Evolutionary conservation across 176 grass and related monocot genomes (phyloP).

Genomic region (Avena atlantica): DNA sequence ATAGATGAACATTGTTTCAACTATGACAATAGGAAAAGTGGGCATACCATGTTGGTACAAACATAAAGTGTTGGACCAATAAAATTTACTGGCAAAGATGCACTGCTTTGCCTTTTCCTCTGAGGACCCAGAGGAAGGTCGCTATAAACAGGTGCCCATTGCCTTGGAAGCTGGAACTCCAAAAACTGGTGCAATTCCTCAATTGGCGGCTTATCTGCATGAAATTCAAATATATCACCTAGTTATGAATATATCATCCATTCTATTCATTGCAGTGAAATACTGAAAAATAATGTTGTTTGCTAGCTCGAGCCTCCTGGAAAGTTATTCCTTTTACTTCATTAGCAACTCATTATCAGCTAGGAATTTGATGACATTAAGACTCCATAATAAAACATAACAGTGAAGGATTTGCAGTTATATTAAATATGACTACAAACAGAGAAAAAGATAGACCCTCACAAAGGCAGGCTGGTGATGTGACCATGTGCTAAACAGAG

Average conservation of each 20-base stretch:
- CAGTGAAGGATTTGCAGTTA: background rate
- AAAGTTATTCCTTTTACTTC: background rate
- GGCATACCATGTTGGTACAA: constrained; percentile 88
- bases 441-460: background rate
- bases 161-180: constrained; percentile 96
- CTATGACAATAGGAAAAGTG: background rate
- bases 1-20: constrained; percentile 15
- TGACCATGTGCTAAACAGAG: background rate
- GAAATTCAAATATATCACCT: constrained; percentile 39
- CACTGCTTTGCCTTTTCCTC: constrained; percentile 73
- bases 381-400: background rate
- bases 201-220: constrained; percentile 87
- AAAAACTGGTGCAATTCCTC: constrained; percentile 95
- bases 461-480: background rate
- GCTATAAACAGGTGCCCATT: constrained; percentile 95
- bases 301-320: background rate
- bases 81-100: constrained; percentile 86
- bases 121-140: constrained; percentile 95
- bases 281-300: background rate
- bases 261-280: background rate
- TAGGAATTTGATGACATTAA: background rate
- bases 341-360: constrained; percentile 16
- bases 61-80: constrained; percentile 94
- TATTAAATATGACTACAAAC: background rate
- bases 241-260: constrained; percentile 15